Percentiles rank a stretch among this genome's conserved stretches.
phyloP scores from a whole-genome alignment of 768 basidiomycete species.

The Tricholoma matsutake region DNA sequence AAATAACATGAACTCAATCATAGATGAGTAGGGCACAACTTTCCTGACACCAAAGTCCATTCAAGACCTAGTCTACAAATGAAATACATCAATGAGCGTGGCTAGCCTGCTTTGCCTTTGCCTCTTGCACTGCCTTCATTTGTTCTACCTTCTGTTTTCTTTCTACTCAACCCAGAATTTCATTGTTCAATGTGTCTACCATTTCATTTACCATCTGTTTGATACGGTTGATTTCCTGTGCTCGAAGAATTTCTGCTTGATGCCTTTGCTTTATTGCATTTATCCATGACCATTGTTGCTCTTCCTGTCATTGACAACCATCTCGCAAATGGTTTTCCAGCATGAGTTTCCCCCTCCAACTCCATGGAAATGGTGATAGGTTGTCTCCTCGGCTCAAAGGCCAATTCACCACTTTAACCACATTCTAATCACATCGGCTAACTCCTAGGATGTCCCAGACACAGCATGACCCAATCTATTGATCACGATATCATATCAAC shows the following conservation, averaged over 20 bases:
- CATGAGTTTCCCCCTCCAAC: too few relatives aligned
- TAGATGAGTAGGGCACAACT: not conserved
- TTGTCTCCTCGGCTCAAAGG: too few relatives aligned
- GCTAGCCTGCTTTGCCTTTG: constrained; percentile 7
- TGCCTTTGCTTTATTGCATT: constrained; percentile 33
- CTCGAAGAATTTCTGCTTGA: constrained; percentile 33
- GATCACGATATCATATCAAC: too few relatives aligned
- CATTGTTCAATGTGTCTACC: constrained; percentile 49
- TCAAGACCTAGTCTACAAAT: not conserved
- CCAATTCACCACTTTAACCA: too few relatives aligned
- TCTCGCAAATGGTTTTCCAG: too few relatives aligned
- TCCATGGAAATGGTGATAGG: too few relatives aligned
- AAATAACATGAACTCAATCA: constrained; percentile 1
- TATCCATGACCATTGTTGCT: constrained; percentile 49
- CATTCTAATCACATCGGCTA: too few relatives aligned
- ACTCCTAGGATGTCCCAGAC: too few relatives aligned
- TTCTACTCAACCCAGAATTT: constrained; percentile 61
- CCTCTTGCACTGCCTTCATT: constrained; percentile 17
- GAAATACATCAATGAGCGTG: constrained; percentile 1
- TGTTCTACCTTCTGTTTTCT: constrained; percentile 49
- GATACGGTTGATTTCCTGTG: constrained; percentile 36
- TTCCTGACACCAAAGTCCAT: not conserved
- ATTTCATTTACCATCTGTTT: constrained; percentile 48
- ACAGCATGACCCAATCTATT: too few relatives aligned
- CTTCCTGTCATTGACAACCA: too few relatives aligned